Conservation (phyloP, 202 grass and related monocot species). For the Schoenoplectus triqueter region DNA sequence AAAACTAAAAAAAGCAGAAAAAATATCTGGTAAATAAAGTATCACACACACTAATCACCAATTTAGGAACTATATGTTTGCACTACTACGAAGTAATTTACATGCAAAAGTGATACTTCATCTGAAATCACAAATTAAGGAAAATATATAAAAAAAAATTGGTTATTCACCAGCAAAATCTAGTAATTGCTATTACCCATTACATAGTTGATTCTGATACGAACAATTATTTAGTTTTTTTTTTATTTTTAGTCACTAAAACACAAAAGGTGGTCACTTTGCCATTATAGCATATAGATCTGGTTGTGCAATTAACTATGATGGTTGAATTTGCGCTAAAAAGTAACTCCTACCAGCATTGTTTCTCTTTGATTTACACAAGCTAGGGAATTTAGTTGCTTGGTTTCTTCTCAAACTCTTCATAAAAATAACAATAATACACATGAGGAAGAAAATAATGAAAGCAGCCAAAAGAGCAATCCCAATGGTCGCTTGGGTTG, state of each 20-base stretch:
- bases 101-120: background rate
- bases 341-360: background rate
- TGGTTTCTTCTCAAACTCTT: constrained; percentile 14
- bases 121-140: background rate
- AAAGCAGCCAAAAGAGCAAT: background rate
- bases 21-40: background rate
- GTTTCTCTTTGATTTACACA: background rate
- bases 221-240: background rate
- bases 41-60: background rate
- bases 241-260: background rate
- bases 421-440: background rate
- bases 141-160: background rate
- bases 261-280: background rate
- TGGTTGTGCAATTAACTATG: background rate
- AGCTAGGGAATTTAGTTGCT: background rate
- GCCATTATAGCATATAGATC: background rate
- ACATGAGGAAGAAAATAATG: constrained; percentile 17
- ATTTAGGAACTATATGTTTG: background rate
- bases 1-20: background rate
- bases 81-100: background rate
- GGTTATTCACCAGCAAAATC: background rate
- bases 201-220: background rate
- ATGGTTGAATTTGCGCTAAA: background rate
- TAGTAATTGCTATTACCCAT: background rate
- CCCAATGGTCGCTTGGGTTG: background rate